These are phyloP conservation scores for Capsicum baccatum DNA, from an alignment of 257 asterid species.

Conservation along the genomic window DNA sequence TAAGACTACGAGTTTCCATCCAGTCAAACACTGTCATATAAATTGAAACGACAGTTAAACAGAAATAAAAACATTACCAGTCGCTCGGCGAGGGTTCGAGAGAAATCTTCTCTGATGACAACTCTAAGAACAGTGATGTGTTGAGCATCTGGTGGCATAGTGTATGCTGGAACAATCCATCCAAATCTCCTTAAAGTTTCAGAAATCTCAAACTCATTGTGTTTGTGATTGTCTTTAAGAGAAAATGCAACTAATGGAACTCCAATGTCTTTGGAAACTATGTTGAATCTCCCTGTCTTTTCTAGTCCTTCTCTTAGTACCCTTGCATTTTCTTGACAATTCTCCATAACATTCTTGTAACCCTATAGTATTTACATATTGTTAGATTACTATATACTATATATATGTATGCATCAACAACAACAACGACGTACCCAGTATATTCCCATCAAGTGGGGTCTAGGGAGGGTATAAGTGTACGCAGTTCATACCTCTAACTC, in stretches of 20 bases:
- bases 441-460: too few species aligned
- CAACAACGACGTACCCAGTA: too few species aligned
- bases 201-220: conserved; percentile 77
- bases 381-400: too few species aligned
- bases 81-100: conserved; percentile 81
- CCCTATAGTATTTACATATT: conserved; percentile 45
- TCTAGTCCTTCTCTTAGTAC: conserved; percentile 71
- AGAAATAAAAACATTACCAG: conserved; percentile 43
- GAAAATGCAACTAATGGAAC: conserved; percentile 89
- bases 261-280: conserved; percentile 80
- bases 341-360: conserved; percentile 77
- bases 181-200: conserved; percentile 76
- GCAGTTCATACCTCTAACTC: too few species aligned
- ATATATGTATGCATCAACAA: too few species aligned
- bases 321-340: conserved; percentile 77
- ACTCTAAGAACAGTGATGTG: conserved; percentile 85
- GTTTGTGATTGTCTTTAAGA: conserved; percentile 73
- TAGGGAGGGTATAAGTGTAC: too few species aligned
- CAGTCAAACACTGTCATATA: not conserved
- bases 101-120: conserved; percentile 82
- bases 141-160: conserved; percentile 87
- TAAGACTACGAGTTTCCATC: not conserved
- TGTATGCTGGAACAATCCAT: conserved; percentile 91
- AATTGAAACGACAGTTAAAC: not conserved
- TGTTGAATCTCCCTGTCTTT: conserved; percentile 70